A percentile compares a stretch with the other conserved stretches of the same genome.
These are phyloP conservation scores for Piloderma croceum DNA, from an alignment of 768 basidiomycete species.

Conservation along the genomic window DNA sequence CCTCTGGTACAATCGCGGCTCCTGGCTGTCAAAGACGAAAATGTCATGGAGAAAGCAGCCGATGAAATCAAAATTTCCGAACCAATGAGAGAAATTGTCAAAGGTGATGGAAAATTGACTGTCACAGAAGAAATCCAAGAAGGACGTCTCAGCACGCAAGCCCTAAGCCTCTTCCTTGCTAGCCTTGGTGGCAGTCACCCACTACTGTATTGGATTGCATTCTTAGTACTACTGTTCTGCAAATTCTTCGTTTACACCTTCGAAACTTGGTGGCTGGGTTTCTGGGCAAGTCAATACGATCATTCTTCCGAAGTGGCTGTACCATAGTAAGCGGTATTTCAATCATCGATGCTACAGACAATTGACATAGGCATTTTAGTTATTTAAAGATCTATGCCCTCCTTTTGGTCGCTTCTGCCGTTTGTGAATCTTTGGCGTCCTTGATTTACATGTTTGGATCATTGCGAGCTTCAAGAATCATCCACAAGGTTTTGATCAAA, in stretches of 20 bases:
- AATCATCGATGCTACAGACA: not conserved
- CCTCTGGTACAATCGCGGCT: slow-evolving; percentile 33
- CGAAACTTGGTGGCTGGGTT: slow-evolving; percentile 41
- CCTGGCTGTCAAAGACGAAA: slow-evolving; percentile 25
- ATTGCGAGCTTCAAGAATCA: slow-evolving; percentile 31
- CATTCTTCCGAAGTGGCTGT: slow-evolving; percentile 29
- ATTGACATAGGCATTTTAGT: slow-evolving; percentile 17
- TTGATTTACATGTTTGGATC: slow-evolving; percentile 28
- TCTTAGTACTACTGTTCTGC: slow-evolving; percentile 17
- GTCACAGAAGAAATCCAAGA: slow-evolving; percentile 32
- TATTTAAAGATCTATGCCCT: slow-evolving; percentile 33
- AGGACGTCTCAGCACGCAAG: slow-evolving; percentile 32
- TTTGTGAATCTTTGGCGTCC: slow-evolving; percentile 22
- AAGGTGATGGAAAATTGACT: slow-evolving; percentile 52
- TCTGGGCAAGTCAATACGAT: slow-evolving; percentile 40
- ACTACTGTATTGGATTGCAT: slow-evolving; percentile 25
- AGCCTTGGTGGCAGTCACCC: slow-evolving; percentile 25
- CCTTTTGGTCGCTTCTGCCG: slow-evolving; percentile 18
- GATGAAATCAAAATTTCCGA: slow-evolving; percentile 22
- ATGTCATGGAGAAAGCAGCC: slow-evolving; percentile 21
- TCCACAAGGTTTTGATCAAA: slow-evolving; percentile 47
- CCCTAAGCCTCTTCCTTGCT: slow-evolving; percentile 26
- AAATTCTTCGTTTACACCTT: slow-evolving; percentile 16
- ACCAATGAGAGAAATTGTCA: slow-evolving; percentile 15
- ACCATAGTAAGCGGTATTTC: slow-evolving; percentile 22